Base-by-base conservation (phyloP, 148 eudicot species). In the Dysphania ambrosioides region DNA sequence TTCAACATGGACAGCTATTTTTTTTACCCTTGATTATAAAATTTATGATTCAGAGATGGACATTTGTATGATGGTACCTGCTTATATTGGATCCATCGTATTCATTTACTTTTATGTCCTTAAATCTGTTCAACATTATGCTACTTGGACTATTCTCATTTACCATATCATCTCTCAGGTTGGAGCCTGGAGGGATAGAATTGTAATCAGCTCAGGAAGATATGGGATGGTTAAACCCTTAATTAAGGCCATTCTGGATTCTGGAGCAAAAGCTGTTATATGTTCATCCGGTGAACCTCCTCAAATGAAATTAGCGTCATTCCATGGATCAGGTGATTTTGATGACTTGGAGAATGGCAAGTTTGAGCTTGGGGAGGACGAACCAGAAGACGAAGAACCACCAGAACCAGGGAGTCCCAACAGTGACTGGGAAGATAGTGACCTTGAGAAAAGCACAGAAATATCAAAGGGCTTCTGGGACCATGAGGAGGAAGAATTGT, bases 361-460 rank as follows among this genome's bases (percentile, higher is more conserved):
- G 73, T 95, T 95, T 83, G 99, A 95, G 84, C 88, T 95, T 61
- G 97, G 95, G 26, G 96, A 85, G 67, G 98, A 90, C 35, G 98
- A 89, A 66, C 83, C 75, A 78, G 98, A 91, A 27, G 96, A 92
- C 2, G 97, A 88, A 8, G 90, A 88, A 27, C 66, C 68, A 6
- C 42, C 60, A n/a, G 94, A 87, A 70, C 91, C 93, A 65, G 66
- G 66, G 47, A 91, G 96, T 77, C 96, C 97, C 35, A 71, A 70
- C 59, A 95, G 99, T 40, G 99, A 95, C 66, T 95, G 99, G 99
- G 99, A 95, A 79, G 98, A 95, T 65, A 88, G 88, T 34, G 99
- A 92, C 70, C 75, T 82, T 15, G 99, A 95, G 76, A 88, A 77
- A 81, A 80, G 15, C 66, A 82, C 82, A 41, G 97, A 92, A 44